Base-by-base conservation (phyloP, 495 filamentous ascomycete genomes). In the Immersiella caudata region DNA sequence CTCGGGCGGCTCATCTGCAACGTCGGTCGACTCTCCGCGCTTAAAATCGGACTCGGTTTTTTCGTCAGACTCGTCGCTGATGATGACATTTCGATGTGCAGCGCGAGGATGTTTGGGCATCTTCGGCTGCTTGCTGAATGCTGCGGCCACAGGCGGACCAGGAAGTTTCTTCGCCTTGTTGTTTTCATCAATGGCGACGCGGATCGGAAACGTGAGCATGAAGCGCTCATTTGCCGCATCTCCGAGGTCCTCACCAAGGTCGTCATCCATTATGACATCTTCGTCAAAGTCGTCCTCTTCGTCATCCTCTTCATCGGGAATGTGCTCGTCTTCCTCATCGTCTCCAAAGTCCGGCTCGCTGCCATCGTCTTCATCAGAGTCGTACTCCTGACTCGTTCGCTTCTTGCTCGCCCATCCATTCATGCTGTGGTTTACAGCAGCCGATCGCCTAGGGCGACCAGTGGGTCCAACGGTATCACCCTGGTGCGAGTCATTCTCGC, bases 351-450 rank as follows among this genome's bases (percentile, higher is more conserved):
- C 79, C 21, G 80, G 80, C 52, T 87, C 84, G 40, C 88, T 87
- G 20, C 79, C 79, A 27, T 89, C 86, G n/a, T 90, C 88, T 6
- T 89, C 89, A 65, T 93, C 89, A 49, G 90, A 88, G n/a, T 87
- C 90, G 26, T 87, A 89, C 70, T 86, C 86, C 64, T 88, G 85
- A 36, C 85, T 87, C 67, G 89, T 90, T 63, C 87, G 84, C 50
- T 90, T 90, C 78, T 88, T 87, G 50, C 25, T 49, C 14, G 90
- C 84, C 80, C 80, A 84, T 24, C 79, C 80, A 58, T 82, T 83
- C 18, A 74, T 74, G 61, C 76, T 75, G 59, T 80, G 77, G 46
- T 82, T 74, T 18, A 79, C 74, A 7, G 80, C 82, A 2, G 82
- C 80, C 0, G 79, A 80, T 52, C 80, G 70, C 56, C 71, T 66